Evolutionary conservation across 257 asterid genomes (phyloP), one percentile per base, ranked within the genome.

Genomic region (Perilla frutescens): DNA sequence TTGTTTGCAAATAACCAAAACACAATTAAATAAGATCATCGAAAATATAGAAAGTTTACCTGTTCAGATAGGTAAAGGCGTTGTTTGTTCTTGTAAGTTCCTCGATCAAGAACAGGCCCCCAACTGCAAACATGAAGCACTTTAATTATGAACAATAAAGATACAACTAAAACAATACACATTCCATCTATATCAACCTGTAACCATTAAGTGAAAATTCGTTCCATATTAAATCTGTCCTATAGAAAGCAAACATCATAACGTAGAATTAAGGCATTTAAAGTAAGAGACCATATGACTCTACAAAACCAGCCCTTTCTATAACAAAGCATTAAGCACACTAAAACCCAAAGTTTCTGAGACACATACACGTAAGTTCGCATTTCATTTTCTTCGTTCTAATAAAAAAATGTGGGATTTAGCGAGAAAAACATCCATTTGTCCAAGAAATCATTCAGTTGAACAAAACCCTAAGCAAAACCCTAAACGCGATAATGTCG

Each of bases 21-120:
- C 12, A 29, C 51, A 12, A 15, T 5, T 4, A 73, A 31, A 13
- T 41, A 68, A 71, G 51, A 58, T 37, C 26, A 39, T 14, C 13
- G 32, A 70, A 9, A 73, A 61, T 34, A 7, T 15, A 64, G 63
- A 64, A 72, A 59, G 53, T 71, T 54, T 71, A 84, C 99, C 90
- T 90, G 98, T 58, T 91, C 98, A 26, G 99, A 95, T 26, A 95
- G 96, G 82, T 95, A 95, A 51, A 95, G 96, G 4, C 98, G 88
- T 58, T 92, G 98, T 41, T 89, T 88, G 82, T 68, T 89, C 87
- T 86, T 87, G 81, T 74, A 80, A 70, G 80, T 71, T 49, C 90
- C 90, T 65, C 47, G 72, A 80, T 91, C 97, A 53, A 91, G 88
- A 77, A 94, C 78, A 29, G 97, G 96, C 29, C 99, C 97, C 97